A percentile compares a stretch with the other conserved stretches of the same genome.
Evolutionary conservation across 2,329 filamentous ascomycete genomes (phyloP).

Genomic region (Fusarium sterilihyphosum): DNA sequence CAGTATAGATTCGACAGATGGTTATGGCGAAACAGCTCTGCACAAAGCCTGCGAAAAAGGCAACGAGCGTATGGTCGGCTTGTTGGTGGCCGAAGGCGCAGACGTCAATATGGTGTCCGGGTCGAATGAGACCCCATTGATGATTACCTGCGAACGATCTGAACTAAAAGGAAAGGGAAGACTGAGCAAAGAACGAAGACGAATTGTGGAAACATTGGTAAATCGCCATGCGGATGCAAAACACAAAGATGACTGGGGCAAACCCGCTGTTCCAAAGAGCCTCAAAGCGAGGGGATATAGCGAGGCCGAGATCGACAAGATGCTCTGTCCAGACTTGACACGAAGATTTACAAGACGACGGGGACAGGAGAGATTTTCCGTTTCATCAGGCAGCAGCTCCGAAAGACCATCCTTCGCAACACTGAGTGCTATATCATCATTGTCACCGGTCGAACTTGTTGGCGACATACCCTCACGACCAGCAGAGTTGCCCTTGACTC

Average conservation of each 20-base stretch:
- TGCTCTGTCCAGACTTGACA: slow-evolving; percentile 2
- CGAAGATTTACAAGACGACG: background rate
- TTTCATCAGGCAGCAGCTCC: background rate
- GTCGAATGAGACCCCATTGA: slow-evolving; percentile 1
- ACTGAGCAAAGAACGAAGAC: background rate
- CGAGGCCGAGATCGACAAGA: slow-evolving; percentile 1
- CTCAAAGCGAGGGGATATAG: slow-evolving; percentile 9
- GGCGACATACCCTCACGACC: background rate
- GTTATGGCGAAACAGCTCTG: slow-evolving; percentile 9
- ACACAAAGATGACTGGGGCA: background rate
- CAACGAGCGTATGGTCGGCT: background rate
- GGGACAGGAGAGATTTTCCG: background rate
- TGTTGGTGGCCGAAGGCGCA: slow-evolving; percentile 10
- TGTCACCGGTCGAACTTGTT: background rate
- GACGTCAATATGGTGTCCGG: slow-evolving; percentile 6
- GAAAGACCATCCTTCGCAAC: background rate
- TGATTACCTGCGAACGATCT: background rate
- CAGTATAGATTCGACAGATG: slow-evolving; percentile 2
- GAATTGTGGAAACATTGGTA: slow-evolving; percentile 3
- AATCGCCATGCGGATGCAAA: background rate
- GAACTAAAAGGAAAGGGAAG: background rate
- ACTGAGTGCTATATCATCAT: background rate
- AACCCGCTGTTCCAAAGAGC: background rate
- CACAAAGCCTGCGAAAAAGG: slow-evolving; percentile 19
- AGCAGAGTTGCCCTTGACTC: background rate